Base-by-base conservation (phyloP, 2,329 filamentous ascomycete species). In the Epichloe elymi region DNA sequence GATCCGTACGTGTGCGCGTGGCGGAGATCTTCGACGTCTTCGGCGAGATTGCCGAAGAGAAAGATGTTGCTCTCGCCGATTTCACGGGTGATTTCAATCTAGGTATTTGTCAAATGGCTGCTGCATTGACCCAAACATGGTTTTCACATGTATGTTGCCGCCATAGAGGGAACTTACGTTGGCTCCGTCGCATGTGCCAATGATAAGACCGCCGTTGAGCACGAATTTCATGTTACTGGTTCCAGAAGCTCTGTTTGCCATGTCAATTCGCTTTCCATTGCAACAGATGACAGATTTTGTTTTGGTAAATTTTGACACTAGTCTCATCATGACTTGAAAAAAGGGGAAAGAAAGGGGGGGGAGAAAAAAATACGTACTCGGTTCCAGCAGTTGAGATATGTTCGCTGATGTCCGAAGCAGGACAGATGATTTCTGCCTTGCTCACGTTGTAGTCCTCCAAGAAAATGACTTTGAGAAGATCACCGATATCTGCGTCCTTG, bases 151-250 rank as follows among this genome's bases (percentile, higher is more conserved):
- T 14, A 15, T 20, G 30, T 35, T 17, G 11, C 7, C n/a, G 6
- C n/a, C 36, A 4, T 19, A 15, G 14, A 11, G n/a, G 7, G 36
- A 20, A 74, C 84, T 76, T 76, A 93, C 88, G 64, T 98, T 98
- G 56, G 93, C 93, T 64, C 93, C 93, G 63, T 98, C 93, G 65
- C 91, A 96, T 19, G 93, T 98, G 60, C 93, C 93, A 60, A 98
- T 98, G 63, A 98, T 95, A 55, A 98, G 75, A 56, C 93, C 93
- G 57, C 93, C 93, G 62, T 97, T 98, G 62, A 98, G 77, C 14
- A 96, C 93, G 67, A 98, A 98, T 70, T 98, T 98, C 93, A 98
- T 98, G 80, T 98, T 98, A 63, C 88, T 95, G 12, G 89, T 95
- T 56, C 91, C 91, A 56, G 79, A 83, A 19, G 80, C 80, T 65